phyloP scores from a whole-genome alignment of 129 eudicot genomes.

The Cynara cardunculus region DNA sequence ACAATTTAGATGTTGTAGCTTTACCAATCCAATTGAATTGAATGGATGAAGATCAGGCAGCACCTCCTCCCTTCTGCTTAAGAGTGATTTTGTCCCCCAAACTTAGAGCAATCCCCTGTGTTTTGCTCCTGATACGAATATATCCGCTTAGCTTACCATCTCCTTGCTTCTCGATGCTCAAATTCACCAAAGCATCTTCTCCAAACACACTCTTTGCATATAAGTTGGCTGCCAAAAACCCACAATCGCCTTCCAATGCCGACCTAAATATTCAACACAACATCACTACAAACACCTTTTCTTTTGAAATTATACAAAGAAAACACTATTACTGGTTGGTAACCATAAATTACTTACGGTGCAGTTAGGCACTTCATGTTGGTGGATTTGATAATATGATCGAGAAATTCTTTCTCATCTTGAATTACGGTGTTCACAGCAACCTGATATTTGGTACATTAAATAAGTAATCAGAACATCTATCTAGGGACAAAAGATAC shows the following conservation, averaged over 20 bases:
- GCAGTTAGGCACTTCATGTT: slow-evolving; percentile 98
- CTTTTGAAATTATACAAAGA: neutral
- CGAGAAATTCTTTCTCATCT: slow-evolving; percentile 86
- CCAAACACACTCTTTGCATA: slow-evolving; percentile 98
- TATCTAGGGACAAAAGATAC: neutral
- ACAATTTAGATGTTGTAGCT: neutral
- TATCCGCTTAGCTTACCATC: slow-evolving; percentile 91
- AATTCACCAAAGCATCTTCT: slow-evolving; percentile 96
- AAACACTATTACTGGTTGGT: neutral
- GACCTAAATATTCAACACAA: slow-evolving; percentile 41
- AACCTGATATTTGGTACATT: slow-evolving; percentile 49
- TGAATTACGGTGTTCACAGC: slow-evolving; percentile 93
- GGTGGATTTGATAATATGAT: slow-evolving; percentile 87
- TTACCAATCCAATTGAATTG: neutral
- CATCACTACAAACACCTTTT: neutral
- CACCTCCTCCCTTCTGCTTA: slow-evolving; percentile 82
- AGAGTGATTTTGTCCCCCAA: slow-evolving; percentile 97
- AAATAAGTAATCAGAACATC: neutral
- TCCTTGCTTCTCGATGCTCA: slow-evolving; percentile 83
- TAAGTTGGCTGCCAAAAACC: slow-evolving; percentile 90
- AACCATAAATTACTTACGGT: slow-evolving; percentile 46
- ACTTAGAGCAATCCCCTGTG: slow-evolving; percentile 95
- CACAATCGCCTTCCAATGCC: slow-evolving; percentile 94
- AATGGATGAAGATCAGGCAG: slow-evolving; percentile 34
- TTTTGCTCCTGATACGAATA: slow-evolving; percentile 95